Evolutionary conservation across 495 filamentous ascomycete genomes (phyloP).

Genomic region (Penicillium herquei): DNA sequence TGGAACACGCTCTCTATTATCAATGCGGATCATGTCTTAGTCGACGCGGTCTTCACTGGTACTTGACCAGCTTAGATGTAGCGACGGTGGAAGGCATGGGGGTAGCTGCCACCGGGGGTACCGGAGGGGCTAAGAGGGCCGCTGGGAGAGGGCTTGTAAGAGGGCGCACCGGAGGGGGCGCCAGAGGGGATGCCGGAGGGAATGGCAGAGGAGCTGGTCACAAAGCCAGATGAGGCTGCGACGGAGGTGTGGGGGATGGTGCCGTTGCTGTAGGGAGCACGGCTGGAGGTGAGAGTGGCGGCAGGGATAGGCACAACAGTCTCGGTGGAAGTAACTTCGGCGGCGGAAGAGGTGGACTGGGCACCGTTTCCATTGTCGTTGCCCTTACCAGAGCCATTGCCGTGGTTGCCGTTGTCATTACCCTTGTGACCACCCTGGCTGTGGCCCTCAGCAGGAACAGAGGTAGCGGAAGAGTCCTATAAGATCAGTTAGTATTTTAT

Average conservation of each 20-base stretch:
- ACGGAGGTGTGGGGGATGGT: slow-evolving; percentile 25
- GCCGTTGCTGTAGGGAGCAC: slow-evolving; percentile 35
- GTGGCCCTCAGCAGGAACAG: slow-evolving; percentile 10
- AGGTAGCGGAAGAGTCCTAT: slow-evolving; percentile 14
- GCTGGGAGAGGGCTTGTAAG: slow-evolving; percentile 24
- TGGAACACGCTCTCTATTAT: no score
- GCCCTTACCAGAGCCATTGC: background rate
- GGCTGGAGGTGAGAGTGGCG: slow-evolving; percentile 20
- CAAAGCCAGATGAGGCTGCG: no score
- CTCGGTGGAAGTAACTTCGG: slow-evolving; percentile 14
- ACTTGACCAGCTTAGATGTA: slow-evolving; percentile 20
- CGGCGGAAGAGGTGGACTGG: slow-evolving; percentile 12
- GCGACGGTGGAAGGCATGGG: slow-evolving; percentile 31
- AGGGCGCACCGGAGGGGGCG: slow-evolving; percentile 8
- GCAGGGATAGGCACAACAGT: slow-evolving; percentile 18
- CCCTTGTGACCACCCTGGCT: background rate
- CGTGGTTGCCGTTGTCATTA: slow-evolving; percentile 1
- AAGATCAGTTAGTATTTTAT: slow-evolving; percentile 1
- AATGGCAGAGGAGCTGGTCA: slow-evolving; percentile 19
- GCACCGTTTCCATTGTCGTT: slow-evolving; percentile 6
- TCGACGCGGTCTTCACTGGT: background rate
- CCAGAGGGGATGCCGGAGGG: slow-evolving; percentile 40
- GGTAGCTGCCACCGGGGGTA: slow-evolving; percentile 13
- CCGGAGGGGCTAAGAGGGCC: slow-evolving; percentile 6
- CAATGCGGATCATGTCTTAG: no score